These are phyloP conservation scores for Pichia sp. DNA, from an alignment of 1,139 yeast genomes.

Conservation along the genomic window DNA sequence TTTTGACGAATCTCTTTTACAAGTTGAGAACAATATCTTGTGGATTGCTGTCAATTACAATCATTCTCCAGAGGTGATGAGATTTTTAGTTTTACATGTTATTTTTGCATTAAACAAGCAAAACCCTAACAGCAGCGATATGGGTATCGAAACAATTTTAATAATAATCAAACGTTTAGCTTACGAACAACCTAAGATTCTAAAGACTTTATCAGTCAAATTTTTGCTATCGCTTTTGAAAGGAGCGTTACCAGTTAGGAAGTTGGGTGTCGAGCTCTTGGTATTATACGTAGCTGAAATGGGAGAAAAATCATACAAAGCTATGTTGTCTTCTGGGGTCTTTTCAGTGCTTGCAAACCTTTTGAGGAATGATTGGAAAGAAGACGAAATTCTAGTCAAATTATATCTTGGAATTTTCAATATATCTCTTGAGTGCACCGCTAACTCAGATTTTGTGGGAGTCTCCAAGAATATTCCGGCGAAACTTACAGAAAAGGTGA, in stretches of 20 bases:
- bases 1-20: slow-evolving; percentile 29
- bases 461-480: too few relatives aligned
- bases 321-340: slow-evolving; percentile 50
- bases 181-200: not conserved
- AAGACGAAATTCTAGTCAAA: slow-evolving; percentile 18
- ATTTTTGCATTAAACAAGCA: slow-evolving; percentile 25
- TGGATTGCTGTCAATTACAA: slow-evolving; percentile 30
- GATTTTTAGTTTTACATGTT: slow-evolving; percentile 34
- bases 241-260: slow-evolving; percentile 33
- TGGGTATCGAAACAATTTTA: not conserved
- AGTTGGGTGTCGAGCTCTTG: slow-evolving; percentile 41
- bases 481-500: not conserved
- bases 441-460: too few relatives aligned
- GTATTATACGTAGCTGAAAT: slow-evolving; percentile 36
- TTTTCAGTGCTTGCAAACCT: slow-evolving; percentile 41
- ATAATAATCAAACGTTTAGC: not conserved
- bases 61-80: slow-evolving; percentile 32
- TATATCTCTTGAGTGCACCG: too few relatives aligned
- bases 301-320: slow-evolving; percentile 28
- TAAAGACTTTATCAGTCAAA: slow-evolving; percentile 25
- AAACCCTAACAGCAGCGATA: not conserved
- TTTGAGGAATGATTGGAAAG: slow-evolving; percentile 39
- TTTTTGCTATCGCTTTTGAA: slow-evolving; percentile 56
- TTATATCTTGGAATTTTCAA: slow-evolving; percentile 1
- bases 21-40: slow-evolving; percentile 30